Percentiles rank a stretch among this genome's conserved stretches.
Conservation (phyloP, 345 rosid genomes). For the thale cress (Arabidopsis thaliana) region TAIR10.1 NC_003070.9:6162001-6162500, state of each 20-base stretch:
- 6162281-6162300: conserved; percentile 92
- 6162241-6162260: conserved; percentile 94
- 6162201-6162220: conserved; percentile 41
- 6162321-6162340: conserved; percentile 88
- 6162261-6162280: conserved; percentile 82
- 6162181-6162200: conserved; percentile 39
- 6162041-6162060: conserved; percentile 17
- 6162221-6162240: conserved; percentile 78
- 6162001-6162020: conserved; percentile 93
- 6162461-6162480: conserved; percentile 86
- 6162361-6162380: conserved; percentile 53
- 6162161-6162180: conserved; percentile 41
- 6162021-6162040: conserved; percentile 24
- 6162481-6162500: conserved; percentile 72
- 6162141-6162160: conserved; percentile 36
- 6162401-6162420: conserved; percentile 90
- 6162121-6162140: conserved; percentile 25
- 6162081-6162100: conserved; percentile 33
- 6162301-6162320: conserved; percentile 84
- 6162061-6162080: conserved; percentile 24
- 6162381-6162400: conserved; percentile 76
- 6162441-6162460: conserved; percentile 83
- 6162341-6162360: conserved; percentile 89
- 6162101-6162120: conserved; percentile 37
- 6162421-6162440: conserved; percentile 84